phyloP scores from a whole-genome alignment of 1,284 basidiomycete species.

The Tilletia indica region DNA sequence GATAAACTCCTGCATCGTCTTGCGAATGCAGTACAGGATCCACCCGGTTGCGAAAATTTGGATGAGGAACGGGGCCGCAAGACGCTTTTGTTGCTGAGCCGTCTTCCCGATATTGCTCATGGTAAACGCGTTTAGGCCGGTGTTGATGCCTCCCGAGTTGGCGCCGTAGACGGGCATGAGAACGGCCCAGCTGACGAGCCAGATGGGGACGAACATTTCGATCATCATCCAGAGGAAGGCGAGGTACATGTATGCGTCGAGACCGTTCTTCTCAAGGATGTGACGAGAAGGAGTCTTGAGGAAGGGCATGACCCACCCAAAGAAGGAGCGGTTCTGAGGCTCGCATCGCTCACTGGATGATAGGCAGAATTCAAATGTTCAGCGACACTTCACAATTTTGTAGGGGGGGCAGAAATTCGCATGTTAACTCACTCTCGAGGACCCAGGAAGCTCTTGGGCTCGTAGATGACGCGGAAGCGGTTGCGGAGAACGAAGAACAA shows the following conservation, averaged over 20 bases:
- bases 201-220: constrained; percentile 74
- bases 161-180: constrained; percentile 66
- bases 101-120: constrained; percentile 61
- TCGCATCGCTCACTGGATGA: constrained; percentile 42
- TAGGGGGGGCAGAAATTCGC: too few relatives aligned
- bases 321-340: constrained; percentile 53
- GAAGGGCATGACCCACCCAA: constrained; percentile 57
- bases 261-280: constrained; percentile 67
- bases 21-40: constrained; percentile 77
- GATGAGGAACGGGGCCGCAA: constrained; percentile 43
- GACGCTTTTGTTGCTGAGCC: constrained; percentile 42
- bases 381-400: too few relatives aligned
- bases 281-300: constrained; percentile 49
- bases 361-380: background rate
- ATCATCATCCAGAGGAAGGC: constrained; percentile 78
- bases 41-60: constrained; percentile 61
- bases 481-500: constrained; percentile 56
- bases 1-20: constrained; percentile 78
- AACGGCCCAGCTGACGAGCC: constrained; percentile 52
- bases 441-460: constrained; percentile 55
- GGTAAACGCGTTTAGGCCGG: constrained; percentile 22
- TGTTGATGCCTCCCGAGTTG: constrained; percentile 58
- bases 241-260: constrained; percentile 91
- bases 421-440: constrained; percentile 25
- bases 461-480: constrained; percentile 56